Percentiles rank a stretch among this genome's conserved stretches.
These are phyloP conservation scores for Apiospora phragmitis DNA, from an alignment of 2,329 filamentous ascomycete genomes.

Conservation along the genomic window DNA sequence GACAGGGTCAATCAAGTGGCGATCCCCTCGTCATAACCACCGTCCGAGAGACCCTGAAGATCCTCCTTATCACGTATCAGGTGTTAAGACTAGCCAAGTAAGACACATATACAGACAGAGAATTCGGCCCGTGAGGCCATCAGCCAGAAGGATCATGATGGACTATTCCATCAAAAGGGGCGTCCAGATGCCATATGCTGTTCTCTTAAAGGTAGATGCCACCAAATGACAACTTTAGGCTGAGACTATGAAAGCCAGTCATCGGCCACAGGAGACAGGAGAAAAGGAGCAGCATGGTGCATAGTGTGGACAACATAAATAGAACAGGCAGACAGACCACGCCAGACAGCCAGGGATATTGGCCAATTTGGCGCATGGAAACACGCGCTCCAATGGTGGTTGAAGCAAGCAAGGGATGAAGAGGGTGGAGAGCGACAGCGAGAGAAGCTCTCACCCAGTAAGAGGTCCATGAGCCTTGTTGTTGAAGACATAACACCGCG, in stretches of 20 bases:
- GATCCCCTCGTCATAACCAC: neutral
- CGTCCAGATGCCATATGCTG: neutral
- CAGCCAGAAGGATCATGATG: neutral
- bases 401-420: neutral
- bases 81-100: neutral
- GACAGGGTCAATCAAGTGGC: neutral
- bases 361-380: neutral
- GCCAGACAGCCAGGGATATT: neutral
- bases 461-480: neutral
- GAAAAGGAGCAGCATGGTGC: neutral
- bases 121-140: neutral
- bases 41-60: neutral
- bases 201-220: neutral
- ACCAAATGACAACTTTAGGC: neutral
- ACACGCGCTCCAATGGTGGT: neutral
- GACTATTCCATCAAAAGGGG: neutral
- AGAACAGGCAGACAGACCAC: neutral
- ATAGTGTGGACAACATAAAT: neutral
- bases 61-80: neutral
- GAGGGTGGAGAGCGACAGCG: neutral
- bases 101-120: neutral
- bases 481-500: neutral
- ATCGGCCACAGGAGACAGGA: neutral
- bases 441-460: neutral
- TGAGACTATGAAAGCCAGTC: neutral